These are phyloP conservation scores for Kodamaea sp. DNA, from an alignment of 1,139 yeast species.

Conservation along the genomic window DNA sequence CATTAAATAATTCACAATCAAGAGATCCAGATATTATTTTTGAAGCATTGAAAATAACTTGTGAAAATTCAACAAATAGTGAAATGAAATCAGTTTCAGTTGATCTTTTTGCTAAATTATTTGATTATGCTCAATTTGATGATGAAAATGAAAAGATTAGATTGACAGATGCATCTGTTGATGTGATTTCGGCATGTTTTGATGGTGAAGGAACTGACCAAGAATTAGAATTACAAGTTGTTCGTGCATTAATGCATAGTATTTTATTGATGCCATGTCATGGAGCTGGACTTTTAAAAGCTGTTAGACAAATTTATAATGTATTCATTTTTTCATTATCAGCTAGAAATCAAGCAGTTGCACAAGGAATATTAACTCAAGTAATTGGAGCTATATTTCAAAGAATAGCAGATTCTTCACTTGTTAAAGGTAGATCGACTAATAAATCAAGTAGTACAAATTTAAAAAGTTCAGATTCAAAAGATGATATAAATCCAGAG, in stretches of 20 bases:
- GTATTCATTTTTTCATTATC: constrained; percentile 82
- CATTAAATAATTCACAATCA: constrained; percentile 26
- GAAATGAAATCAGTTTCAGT: constrained; percentile 39
- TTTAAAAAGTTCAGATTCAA: constrained; percentile 17
- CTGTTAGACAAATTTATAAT: constrained; percentile 89
- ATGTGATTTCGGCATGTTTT: constrained; percentile 79
- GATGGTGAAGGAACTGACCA: constrained; percentile 92
- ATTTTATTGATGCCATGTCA: constrained; percentile 83
- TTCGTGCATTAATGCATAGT: constrained; percentile 86
- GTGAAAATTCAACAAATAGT: constrained; percentile 29
- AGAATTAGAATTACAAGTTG: constrained; percentile 84
- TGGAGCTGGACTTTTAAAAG: constrained; percentile 83
- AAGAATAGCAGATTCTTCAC: constrained; percentile 47
- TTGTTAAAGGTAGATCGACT: constrained; percentile 13
- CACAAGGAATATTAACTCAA: constrained; percentile 93
- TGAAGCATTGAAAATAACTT: constrained; percentile 38
- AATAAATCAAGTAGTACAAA: constrained; percentile 21
- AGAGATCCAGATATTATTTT: constrained; percentile 37
- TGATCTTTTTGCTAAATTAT: constrained; percentile 44
- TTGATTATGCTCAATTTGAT: constrained; percentile 42
- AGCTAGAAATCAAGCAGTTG: constrained; percentile 84
- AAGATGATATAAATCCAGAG: constrained; percentile 15
- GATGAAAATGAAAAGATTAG: constrained; percentile 43
- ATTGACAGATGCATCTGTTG: constrained; percentile 79
- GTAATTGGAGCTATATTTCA: constrained; percentile 83